Percentiles rank a stretch among this genome's conserved stretches.
Conservation (phyloP, 805 yeast genomes). For the Yarrowia osloensis region DNA sequence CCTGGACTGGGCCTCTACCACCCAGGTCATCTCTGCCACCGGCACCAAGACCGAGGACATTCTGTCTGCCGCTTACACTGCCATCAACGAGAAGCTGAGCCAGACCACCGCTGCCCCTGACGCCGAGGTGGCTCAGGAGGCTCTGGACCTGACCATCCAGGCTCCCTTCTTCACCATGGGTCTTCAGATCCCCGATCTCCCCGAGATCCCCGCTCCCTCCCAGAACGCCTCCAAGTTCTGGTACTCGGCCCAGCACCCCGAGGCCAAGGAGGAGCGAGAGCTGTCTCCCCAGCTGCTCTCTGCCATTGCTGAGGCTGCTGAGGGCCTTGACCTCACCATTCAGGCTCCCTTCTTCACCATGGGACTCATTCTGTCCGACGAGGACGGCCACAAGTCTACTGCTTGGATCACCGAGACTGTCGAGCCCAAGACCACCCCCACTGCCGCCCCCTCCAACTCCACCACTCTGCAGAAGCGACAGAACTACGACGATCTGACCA, state of each 20-base stretch:
- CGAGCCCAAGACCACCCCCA: neutral
- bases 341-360: conserved; percentile 24
- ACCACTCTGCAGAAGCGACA: conserved; percentile 6
- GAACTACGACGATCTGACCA: neutral
- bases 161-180: conserved; percentile 23
- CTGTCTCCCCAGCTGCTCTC: neutral
- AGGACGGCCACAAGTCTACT: neutral
- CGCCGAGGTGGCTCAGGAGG: conserved; percentile 16
- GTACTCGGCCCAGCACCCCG: neutral
- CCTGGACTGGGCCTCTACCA: conserved; percentile 10
- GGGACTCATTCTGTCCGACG: conserved; percentile 3
- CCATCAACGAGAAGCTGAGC: conserved; percentile 9
- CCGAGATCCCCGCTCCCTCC: neutral
- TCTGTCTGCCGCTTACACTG: conserved; percentile 10
- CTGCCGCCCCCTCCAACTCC: neutral
- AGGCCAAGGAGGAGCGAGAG: neutral
- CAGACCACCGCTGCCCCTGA: conserved; percentile 14
- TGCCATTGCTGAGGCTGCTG: neutral
- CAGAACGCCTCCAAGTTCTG: conserved; percentile 1
- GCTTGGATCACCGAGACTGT: conserved; percentile 2
- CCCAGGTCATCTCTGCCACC: neutral
- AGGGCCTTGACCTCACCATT: conserved; percentile 12
- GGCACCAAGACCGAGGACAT: conserved; percentile 11
- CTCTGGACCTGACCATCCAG: conserved; percentile 10
- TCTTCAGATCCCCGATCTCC: neutral